A percentile compares a stretch with the other conserved stretches of the same genome.
These are phyloP conservation scores for Hymenoscyphus albidus DNA, from an alignment of 2,329 filamentous ascomycete genomes.

Conservation along the genomic window DNA sequence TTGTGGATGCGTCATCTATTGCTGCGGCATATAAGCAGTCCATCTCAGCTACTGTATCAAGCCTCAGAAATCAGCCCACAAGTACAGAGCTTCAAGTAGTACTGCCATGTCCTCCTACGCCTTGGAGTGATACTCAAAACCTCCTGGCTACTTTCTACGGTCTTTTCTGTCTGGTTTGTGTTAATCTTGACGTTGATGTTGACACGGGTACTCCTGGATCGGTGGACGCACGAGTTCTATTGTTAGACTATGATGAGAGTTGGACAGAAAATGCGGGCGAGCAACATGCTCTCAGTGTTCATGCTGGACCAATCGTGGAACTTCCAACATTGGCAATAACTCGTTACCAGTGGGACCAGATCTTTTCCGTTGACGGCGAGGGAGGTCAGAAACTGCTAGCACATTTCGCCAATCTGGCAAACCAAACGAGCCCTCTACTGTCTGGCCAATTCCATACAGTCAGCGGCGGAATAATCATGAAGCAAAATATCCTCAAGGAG, in stretches of 20 bases:
- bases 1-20: constrained; percentile 48
- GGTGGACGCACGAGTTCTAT: constrained; percentile 70
- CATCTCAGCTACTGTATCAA: constrained; percentile 50
- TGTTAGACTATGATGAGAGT: constrained; percentile 57
- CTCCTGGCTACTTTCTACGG: constrained; percentile 75
- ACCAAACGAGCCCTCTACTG: constrained; percentile 44
- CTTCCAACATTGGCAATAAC: constrained; percentile 50
- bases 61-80: constrained; percentile 40
- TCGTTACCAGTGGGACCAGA: constrained; percentile 56
- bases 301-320: constrained; percentile 38
- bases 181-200: constrained; percentile 51
- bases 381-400: constrained; percentile 56
- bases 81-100: constrained; percentile 43
- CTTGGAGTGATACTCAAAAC: constrained; percentile 68
- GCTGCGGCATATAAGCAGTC: constrained; percentile 58
- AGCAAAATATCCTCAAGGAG: constrained; percentile 18
- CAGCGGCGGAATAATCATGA: constrained; percentile 49
- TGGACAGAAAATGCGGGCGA: constrained; percentile 41
- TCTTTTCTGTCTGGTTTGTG: constrained; percentile 69
- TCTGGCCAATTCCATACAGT: constrained; percentile 50
- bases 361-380: constrained; percentile 66
- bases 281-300: constrained; percentile 35
- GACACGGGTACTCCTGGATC: constrained; percentile 64
- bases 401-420: constrained; percentile 45
- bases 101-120: constrained; percentile 52